Conservation (phyloP, 2,329 filamentous ascomycete genomes). For the Fusarium chuoi region DNA sequence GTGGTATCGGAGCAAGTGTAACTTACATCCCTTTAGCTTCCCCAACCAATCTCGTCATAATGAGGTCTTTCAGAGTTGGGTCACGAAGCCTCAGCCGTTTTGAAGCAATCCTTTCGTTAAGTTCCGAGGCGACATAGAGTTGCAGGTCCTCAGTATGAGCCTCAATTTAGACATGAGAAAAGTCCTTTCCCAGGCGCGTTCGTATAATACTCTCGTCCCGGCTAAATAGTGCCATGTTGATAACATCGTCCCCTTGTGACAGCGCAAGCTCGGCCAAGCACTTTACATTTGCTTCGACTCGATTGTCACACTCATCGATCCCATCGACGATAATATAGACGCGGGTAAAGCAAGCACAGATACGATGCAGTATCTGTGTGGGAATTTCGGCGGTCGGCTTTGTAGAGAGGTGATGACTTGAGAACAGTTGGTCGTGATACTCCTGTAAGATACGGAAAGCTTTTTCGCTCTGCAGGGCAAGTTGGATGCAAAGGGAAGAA, state of each 20-base stretch:
- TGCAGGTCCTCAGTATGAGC: conserved; percentile 20
- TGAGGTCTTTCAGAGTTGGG: not conserved
- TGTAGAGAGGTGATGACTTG: not conserved
- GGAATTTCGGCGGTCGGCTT: not conserved
- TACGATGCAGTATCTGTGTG: not conserved
- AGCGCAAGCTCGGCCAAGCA: not conserved
- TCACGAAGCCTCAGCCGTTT: not conserved
- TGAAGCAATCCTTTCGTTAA: not conserved
- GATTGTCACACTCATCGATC: not conserved
- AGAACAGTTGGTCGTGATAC: not conserved
- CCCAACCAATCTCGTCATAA: not conserved
- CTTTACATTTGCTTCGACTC: not conserved
- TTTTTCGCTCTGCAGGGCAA: not conserved
- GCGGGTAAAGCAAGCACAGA: not conserved
- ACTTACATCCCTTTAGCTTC: not conserved
- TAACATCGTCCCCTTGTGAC: not conserved
- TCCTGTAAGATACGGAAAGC: not conserved
- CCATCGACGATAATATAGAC: not conserved
- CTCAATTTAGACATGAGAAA: conserved; percentile 3
- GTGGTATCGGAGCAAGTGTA: not conserved
- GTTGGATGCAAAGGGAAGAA: not conserved
- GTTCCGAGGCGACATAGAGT: not conserved
- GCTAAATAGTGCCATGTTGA: conserved; percentile 10
- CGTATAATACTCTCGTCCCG: conserved; percentile 11
- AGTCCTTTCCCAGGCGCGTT: not conserved